A percentile compares a stretch with the other conserved stretches of the same genome.
Evolutionary conservation across 805 yeast genomes (phyloP).

Genomic region (Sugiyamaella valdiviana): DNA sequence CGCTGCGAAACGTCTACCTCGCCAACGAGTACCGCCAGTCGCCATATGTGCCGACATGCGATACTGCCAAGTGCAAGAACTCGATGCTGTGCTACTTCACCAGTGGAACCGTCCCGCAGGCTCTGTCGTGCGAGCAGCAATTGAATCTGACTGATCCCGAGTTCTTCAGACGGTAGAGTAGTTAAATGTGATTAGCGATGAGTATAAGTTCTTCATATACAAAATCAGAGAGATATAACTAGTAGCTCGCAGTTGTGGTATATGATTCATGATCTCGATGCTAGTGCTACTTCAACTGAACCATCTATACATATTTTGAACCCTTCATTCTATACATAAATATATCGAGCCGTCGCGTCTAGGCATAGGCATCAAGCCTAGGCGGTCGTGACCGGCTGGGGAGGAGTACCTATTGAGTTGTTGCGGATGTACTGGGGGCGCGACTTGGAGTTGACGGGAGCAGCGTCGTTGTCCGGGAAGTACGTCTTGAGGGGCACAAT

Average conservation of each 20-base stretch:
- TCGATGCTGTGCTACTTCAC: slow-evolving; percentile 37
- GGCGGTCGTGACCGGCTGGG: neutral
- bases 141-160: slow-evolving; percentile 8
- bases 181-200: too few species aligned
- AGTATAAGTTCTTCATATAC: too few species aligned
- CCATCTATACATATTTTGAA: neutral
- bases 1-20: slow-evolving; percentile 41
- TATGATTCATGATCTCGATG: too few species aligned
- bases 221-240: too few species aligned
- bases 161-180: neutral
- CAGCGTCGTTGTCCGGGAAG: slow-evolving; percentile 6
- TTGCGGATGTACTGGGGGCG: slow-evolving; percentile 5
- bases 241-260: too few species aligned
- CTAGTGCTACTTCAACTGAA: too few species aligned
- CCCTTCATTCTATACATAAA: neutral
- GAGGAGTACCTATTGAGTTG: slow-evolving; percentile 8
- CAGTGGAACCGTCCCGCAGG: slow-evolving; percentile 25
- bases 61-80: slow-evolving; percentile 29
- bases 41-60: slow-evolving; percentile 48
- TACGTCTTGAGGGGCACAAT: slow-evolving; percentile 7
- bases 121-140: slow-evolving; percentile 17
- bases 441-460: neutral
- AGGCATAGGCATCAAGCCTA: neutral
- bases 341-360: too few species aligned
- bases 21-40: slow-evolving; percentile 46